A percentile compares a stretch with the other conserved stretches of the same genome.
Evolutionary conservation across 2,329 filamentous ascomycete genomes (phyloP).

Genomic region (Microthyrium microscopicum): DNA sequence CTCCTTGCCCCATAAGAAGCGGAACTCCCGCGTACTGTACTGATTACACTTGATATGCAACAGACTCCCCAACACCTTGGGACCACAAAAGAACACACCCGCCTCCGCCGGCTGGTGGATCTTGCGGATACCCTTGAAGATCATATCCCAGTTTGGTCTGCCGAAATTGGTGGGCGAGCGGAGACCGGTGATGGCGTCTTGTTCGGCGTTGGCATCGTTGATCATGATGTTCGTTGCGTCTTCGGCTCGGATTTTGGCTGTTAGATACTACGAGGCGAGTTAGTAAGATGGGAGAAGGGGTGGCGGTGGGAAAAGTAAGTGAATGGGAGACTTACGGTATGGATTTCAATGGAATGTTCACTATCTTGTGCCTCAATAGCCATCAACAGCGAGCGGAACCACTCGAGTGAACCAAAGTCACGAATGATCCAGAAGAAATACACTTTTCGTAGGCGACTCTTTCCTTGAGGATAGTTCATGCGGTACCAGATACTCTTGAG

Average conservation of each 20-base stretch:
- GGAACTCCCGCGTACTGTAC: constrained; percentile 65
- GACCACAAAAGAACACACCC: constrained; percentile 58
- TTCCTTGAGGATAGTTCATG: constrained; percentile 72
- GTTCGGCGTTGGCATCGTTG: constrained; percentile 71
- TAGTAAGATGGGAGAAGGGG: background rate
- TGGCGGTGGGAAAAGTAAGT: constrained; percentile 7
- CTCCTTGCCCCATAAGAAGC: constrained; percentile 53
- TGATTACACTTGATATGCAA: constrained; percentile 76
- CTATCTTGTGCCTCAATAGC: constrained; percentile 78
- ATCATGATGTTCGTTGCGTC: constrained; percentile 88
- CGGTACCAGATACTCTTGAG: constrained; percentile 83
- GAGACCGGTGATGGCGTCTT: constrained; percentile 70
- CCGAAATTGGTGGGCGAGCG: constrained; percentile 74
- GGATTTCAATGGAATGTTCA: constrained; percentile 72
- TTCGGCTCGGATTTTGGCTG: constrained; percentile 70
- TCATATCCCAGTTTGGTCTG: constrained; percentile 78
- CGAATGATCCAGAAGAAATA: constrained; percentile 91
- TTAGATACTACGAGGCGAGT: constrained; percentile 44
- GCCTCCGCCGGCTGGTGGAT: constrained; percentile 32
- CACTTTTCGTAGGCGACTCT: constrained; percentile 65
- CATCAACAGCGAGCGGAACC: constrained; percentile 69
- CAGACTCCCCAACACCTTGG: constrained; percentile 59
- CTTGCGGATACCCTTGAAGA: constrained; percentile 69
- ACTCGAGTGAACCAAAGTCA: constrained; percentile 77
- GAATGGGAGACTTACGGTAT: constrained; percentile 37